Conservation (phyloP, 208 protist genomes). For the Trypanosoma cruzi region DNA sequence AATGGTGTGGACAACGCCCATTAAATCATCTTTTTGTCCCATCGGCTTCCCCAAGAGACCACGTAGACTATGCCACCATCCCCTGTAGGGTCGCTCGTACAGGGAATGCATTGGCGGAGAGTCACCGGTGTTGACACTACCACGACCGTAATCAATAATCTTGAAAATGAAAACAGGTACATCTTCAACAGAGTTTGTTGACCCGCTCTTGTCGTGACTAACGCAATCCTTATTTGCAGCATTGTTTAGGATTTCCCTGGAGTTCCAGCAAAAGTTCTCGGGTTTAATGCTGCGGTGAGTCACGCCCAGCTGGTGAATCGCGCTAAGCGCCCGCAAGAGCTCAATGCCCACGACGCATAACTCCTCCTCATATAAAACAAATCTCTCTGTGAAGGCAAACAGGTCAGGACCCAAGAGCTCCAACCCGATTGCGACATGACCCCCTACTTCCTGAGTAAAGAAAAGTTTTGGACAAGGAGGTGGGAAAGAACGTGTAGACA, state of each 20-base stretch:
- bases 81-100: slow-evolving; percentile 34
- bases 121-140: slow-evolving; percentile 8
- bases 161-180: slow-evolving; percentile 28
- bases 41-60: slow-evolving; percentile 42
- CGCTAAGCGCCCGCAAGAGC: slow-evolving; percentile 26
- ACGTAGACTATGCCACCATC: slow-evolving; percentile 42
- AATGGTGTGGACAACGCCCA: slow-evolving; percentile 36
- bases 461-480: slow-evolving; percentile 28
- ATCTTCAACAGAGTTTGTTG: neutral
- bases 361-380: slow-evolving; percentile 26
- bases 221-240: neutral
- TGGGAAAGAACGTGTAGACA: neutral
- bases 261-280: slow-evolving; percentile 38
- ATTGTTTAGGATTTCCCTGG: slow-evolving; percentile 4
- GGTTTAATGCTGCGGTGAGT: slow-evolving; percentile 37
- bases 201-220: neutral
- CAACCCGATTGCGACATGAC: slow-evolving; percentile 31
- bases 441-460: slow-evolving; percentile 28
- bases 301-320: slow-evolving; percentile 22
- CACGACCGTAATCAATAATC: slow-evolving; percentile 37
- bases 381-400: slow-evolving; percentile 31
- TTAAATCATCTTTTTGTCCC: slow-evolving; percentile 42
- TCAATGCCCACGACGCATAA: slow-evolving; percentile 34
- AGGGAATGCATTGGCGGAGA: slow-evolving; percentile 4
- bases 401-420: slow-evolving; percentile 34